These are phyloP conservation scores for Aspergillus sclerotiicarbonarius DNA, from an alignment of 495 filamentous ascomycete genomes.

Conservation along the genomic window DNA sequence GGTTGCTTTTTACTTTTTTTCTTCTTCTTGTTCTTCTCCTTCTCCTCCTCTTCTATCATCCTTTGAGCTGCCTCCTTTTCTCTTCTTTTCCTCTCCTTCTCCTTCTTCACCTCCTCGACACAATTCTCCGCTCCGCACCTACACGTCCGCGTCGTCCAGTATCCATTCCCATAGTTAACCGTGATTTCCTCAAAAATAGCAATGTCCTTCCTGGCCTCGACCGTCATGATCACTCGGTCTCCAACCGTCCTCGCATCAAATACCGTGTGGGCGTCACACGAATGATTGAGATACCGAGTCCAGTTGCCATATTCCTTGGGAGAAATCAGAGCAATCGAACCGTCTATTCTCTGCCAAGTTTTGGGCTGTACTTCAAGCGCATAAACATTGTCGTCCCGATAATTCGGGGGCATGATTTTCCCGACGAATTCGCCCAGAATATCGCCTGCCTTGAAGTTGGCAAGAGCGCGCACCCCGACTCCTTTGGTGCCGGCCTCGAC, in stretches of 20 bases:
- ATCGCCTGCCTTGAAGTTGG: conserved; percentile 21
- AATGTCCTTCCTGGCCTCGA: conserved; percentile 28
- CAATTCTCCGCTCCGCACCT: conserved; percentile 9
- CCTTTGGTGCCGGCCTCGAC: conserved; percentile 29
- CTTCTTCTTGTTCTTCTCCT: too few species aligned
- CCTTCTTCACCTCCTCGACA: background rate
- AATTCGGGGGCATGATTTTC: conserved; percentile 18
- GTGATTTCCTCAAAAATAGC: conserved; percentile 34
- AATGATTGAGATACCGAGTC: conserved; percentile 74
- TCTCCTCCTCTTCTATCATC: too few species aligned
- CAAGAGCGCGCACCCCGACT: conserved; percentile 34
- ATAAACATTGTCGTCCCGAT: conserved; percentile 9
- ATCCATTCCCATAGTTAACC: conserved; percentile 28
- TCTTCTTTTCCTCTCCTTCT: background rate
- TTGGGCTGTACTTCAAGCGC: conserved; percentile 6
- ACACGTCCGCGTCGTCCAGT: conserved; percentile 21
- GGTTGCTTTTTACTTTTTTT: too few species aligned
- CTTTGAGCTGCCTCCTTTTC: too few species aligned
- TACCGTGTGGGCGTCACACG: conserved; percentile 53
- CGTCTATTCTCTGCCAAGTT: too few species aligned
- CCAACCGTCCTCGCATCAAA: conserved; percentile 27
- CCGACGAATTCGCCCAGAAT: conserved; percentile 36
- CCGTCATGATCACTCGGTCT: conserved; percentile 15
- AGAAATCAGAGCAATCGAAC: background rate
- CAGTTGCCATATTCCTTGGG: conserved; percentile 34